A percentile compares a stretch with the other conserved stretches of the same genome.
Conservation (phyloP, 805 yeast genomes). For the Ascoidea tarda region DNA sequence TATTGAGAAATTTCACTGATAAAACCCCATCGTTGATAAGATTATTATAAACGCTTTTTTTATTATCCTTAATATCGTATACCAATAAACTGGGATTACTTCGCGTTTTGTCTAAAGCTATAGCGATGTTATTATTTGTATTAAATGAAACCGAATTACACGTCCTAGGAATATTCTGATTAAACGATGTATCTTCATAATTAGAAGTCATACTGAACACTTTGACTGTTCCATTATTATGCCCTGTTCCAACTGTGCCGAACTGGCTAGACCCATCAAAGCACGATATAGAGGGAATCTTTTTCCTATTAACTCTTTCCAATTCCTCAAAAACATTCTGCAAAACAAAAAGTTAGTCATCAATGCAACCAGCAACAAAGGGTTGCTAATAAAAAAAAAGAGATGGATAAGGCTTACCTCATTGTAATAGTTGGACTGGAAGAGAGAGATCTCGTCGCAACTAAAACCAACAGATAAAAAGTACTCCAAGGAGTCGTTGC, state of each 20-base stretch:
- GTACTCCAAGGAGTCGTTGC: neutral
- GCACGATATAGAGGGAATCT: neutral
- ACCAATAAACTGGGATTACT: neutral
- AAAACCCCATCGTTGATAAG: neutral
- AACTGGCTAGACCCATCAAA: neutral
- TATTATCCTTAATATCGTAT: neutral
- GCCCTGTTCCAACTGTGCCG: neutral
- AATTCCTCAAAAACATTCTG: neutral
- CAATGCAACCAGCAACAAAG: neutral
- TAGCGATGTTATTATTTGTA: neutral
- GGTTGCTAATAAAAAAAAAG: neutral
- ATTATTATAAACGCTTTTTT: neutral
- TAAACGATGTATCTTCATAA: neutral
- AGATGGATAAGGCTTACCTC: neutral
- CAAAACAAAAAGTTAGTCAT: too few relatives aligned
- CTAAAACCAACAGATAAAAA: neutral
- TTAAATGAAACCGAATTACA: neutral
- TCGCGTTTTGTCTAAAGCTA: neutral
- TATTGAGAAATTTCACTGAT: too few relatives aligned
- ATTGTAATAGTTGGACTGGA: neutral
- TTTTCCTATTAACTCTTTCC: neutral
- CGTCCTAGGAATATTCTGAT: neutral
- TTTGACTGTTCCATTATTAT: neutral
- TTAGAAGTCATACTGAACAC: neutral
- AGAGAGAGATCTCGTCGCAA: neutral